A percentile compares a stretch with the other conserved stretches of the same genome.
Conservation (phyloP, 805 yeast genomes). For the Myxozyma neglecta region DNA sequence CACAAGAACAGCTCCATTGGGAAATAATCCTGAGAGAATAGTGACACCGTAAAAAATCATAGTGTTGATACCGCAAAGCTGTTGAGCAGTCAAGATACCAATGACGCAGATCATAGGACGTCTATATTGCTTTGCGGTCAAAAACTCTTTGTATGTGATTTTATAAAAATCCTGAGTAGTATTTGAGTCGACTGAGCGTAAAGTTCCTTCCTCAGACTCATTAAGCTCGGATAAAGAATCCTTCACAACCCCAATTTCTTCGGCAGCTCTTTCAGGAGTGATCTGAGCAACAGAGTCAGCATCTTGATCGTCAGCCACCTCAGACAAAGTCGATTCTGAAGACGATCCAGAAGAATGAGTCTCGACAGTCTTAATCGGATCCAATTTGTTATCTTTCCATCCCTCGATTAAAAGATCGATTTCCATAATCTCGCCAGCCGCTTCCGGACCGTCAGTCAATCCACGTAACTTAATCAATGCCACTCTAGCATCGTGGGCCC, state of each 20-base stretch:
- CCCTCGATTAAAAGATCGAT: slow-evolving; percentile 26
- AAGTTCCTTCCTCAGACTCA: slow-evolving; percentile 28
- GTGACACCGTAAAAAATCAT: slow-evolving; percentile 92
- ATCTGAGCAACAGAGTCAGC: slow-evolving; percentile 7
- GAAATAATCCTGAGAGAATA: slow-evolving; percentile 69
- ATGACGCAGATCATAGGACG: slow-evolving; percentile 67
- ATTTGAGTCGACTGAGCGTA: slow-evolving; percentile 25
- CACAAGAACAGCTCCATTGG: slow-evolving; percentile 65
- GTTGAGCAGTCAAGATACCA: slow-evolving; percentile 78
- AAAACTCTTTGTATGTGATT: slow-evolving; percentile 44
- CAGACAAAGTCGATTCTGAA: slow-evolving; percentile 26
- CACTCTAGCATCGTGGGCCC: slow-evolving; percentile 46
- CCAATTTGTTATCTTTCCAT: slow-evolving; percentile 20
- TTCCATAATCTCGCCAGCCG: slow-evolving; percentile 17
- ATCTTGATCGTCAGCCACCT: slow-evolving; percentile 9
- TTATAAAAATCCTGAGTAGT: slow-evolving; percentile 19
- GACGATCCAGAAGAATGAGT: slow-evolving; percentile 6
- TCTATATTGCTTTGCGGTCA: slow-evolving; percentile 52
- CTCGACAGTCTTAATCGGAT: neutral
- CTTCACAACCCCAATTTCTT: neutral
- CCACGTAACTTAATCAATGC: slow-evolving; percentile 44
- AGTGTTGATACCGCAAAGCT: slow-evolving; percentile 88
- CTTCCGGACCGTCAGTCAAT: slow-evolving; percentile 27
- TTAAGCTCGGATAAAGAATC: slow-evolving; percentile 1
- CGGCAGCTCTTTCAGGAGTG: neutral